Conservation (phyloP, 2,329 filamentous ascomycete species). For the Cryoendolithus antarcticus region DNA sequence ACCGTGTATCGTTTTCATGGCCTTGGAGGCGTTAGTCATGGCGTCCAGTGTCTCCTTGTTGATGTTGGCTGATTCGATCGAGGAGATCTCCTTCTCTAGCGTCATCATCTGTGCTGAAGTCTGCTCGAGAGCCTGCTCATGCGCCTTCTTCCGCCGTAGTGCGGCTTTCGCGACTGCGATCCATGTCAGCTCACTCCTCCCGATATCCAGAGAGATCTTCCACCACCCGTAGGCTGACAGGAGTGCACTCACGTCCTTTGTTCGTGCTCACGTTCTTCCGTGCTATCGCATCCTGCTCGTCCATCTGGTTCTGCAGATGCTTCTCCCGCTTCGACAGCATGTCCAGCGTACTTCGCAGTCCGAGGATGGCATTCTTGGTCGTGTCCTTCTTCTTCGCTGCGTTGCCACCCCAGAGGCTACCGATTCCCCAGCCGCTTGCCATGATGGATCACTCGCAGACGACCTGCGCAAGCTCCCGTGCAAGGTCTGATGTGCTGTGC, state of each 20-base stretch:
- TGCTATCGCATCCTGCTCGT: constrained; percentile 79
- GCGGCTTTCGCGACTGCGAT: constrained; percentile 73
- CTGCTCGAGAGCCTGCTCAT: constrained; percentile 84
- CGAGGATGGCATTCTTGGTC: constrained; percentile 92
- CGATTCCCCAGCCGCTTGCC: constrained; percentile 34
- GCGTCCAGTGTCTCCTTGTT: constrained; percentile 91
- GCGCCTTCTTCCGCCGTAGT: constrained; percentile 83
- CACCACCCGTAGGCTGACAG: not conserved
- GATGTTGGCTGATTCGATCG: constrained; percentile 96
- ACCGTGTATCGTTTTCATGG: constrained; percentile 88
- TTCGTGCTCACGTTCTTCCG: constrained; percentile 80
- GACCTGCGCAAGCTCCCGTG: too few relatives aligned
- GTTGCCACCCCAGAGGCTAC: constrained; percentile 77
- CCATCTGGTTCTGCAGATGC: constrained; percentile 82
- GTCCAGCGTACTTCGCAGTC: constrained; percentile 75
- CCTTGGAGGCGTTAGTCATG: constrained; percentile 80
- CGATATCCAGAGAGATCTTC: not conserved
- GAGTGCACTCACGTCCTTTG: constrained; percentile 62
- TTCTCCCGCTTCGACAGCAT: constrained; percentile 96
- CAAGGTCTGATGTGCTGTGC: too few relatives aligned
- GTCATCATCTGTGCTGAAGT: constrained; percentile 82
- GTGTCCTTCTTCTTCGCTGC: constrained; percentile 82
- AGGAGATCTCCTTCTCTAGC: constrained; percentile 88
- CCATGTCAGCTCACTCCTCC: constrained; percentile 7
- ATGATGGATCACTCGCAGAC: constrained; percentile 4